Percentiles rank a stretch among this genome's conserved stretches.
phyloP scores from a whole-genome alignment of 208 protist species.

The Perkinsela sp. region DNA sequence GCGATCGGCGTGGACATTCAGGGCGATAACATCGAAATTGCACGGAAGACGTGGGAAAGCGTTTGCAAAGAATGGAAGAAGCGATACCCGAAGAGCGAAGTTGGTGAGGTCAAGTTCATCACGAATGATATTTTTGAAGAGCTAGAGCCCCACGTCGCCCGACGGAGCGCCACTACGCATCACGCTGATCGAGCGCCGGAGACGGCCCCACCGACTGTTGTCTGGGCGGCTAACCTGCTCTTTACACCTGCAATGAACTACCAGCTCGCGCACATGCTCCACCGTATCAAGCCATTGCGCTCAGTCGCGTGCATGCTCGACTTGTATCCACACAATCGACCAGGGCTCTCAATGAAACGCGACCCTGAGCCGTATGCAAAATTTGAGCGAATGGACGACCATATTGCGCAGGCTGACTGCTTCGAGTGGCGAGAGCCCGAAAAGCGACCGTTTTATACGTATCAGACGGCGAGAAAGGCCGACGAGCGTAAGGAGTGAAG shows the following conservation, averaged over 20 bases:
- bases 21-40: slow-evolving; percentile 20
- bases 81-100: slow-evolving; percentile 7
- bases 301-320: not conserved
- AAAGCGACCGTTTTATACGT: not conserved
- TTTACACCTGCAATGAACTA: slow-evolving; percentile 18
- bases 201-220: slow-evolving; percentile 12
- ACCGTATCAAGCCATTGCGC: not conserved
- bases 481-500: too few species aligned
- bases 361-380: not conserved
- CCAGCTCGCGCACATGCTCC: not conserved
- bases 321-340: not conserved
- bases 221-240: slow-evolving; percentile 40
- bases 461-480: too few species aligned
- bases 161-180: slow-evolving; percentile 9
- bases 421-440: not conserved
- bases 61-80: slow-evolving; percentile 18
- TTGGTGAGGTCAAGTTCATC: slow-evolving; percentile 21
- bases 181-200: slow-evolving; percentile 3
- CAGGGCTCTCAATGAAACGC: not conserved
- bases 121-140: slow-evolving; percentile 23
- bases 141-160: not conserved
- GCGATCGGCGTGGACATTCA: slow-evolving; percentile 49
- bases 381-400: not conserved
- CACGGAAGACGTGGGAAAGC: slow-evolving; percentile 14
- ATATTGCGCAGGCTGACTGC: not conserved